A percentile compares a stretch with the other conserved stretches of the same genome.
phyloP scores from a whole-genome alignment of 1,139 yeast genomes.

The Pneumocystis oryctolagi region DNA sequence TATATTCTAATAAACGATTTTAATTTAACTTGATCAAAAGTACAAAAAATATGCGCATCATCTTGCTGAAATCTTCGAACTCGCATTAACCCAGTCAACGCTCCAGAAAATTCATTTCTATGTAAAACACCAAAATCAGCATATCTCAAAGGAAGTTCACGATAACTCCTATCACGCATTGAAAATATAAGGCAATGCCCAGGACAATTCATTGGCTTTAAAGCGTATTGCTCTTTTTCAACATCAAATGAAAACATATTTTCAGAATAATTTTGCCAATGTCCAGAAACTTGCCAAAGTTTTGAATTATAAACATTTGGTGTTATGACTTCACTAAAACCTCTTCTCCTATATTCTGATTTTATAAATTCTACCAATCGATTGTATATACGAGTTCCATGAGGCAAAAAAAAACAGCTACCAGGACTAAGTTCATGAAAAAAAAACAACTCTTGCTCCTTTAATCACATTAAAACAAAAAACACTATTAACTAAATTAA shows the following conservation, averaged over 20 bases:
- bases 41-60: conserved; percentile 95
- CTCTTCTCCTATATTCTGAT: conserved; percentile 63
- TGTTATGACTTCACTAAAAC: conserved; percentile 84
- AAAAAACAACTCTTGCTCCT: conserved; percentile 84
- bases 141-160: conserved; percentile 75
- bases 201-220: conserved; percentile 98
- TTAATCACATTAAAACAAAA: not conserved
- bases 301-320: conserved; percentile 77
- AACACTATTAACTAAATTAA: not conserved
- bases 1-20: not conserved
- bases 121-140: conserved; percentile 92
- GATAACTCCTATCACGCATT: conserved; percentile 68
- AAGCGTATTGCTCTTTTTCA: conserved; percentile 36
- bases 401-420: conserved; percentile 68
- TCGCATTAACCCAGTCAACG: conserved; percentile 83
- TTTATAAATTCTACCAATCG: conserved; percentile 69
- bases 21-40: conserved; percentile 56
- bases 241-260: conserved; percentile 55
- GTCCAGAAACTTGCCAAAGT: conserved; percentile 87
- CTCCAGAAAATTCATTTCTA: conserved; percentile 91
- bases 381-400: conserved; percentile 77
- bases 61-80: conserved; percentile 97
- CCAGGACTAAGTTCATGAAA: conserved; percentile 98
- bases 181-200: conserved; percentile 87
- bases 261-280: conserved; percentile 87